Conservation (phyloP, 352 stramenopile genomes). For the Pythium vanterpoolii region DNA sequence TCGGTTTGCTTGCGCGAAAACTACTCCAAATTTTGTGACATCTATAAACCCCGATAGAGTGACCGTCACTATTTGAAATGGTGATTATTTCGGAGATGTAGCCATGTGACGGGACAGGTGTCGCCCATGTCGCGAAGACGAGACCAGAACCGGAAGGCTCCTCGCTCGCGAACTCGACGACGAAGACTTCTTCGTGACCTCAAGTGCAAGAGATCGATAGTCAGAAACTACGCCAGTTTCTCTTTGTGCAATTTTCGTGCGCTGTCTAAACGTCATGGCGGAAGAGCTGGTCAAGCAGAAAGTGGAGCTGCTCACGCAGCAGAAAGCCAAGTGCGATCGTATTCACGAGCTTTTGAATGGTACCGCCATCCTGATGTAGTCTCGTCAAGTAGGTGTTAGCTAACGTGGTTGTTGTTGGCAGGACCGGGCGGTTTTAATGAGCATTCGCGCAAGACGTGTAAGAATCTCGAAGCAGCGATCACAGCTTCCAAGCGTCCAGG, state of each 20-base stretch:
- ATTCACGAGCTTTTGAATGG: constrained; percentile 60
- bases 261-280: constrained; percentile 14
- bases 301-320: constrained; percentile 62
- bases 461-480: constrained; percentile 79
- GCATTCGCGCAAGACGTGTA: constrained; percentile 65
- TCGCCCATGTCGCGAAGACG: constrained; percentile 8
- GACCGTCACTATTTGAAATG: constrained; percentile 7
- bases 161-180: neutral
- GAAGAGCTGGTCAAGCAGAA: constrained; percentile 79
- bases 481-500: constrained; percentile 66
- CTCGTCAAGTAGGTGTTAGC: neutral
- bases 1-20: neutral
- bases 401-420: constrained; percentile 11
- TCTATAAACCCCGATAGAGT: constrained; percentile 1
- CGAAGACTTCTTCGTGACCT: neutral
- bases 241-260: neutral
- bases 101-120: constrained; percentile 13
- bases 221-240: neutral
- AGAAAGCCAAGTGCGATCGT: constrained; percentile 58
- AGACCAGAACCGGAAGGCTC: neutral
- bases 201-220: neutral
- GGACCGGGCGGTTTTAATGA: constrained; percentile 69
- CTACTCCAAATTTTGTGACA: neutral
- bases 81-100: constrained; percentile 8
- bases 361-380: constrained; percentile 9